Evolutionary conservation across 305 asterid species (phyloP), one percentile per base, ranked within the genome.

Genomic region (Fraxinus dipetala): DNA sequence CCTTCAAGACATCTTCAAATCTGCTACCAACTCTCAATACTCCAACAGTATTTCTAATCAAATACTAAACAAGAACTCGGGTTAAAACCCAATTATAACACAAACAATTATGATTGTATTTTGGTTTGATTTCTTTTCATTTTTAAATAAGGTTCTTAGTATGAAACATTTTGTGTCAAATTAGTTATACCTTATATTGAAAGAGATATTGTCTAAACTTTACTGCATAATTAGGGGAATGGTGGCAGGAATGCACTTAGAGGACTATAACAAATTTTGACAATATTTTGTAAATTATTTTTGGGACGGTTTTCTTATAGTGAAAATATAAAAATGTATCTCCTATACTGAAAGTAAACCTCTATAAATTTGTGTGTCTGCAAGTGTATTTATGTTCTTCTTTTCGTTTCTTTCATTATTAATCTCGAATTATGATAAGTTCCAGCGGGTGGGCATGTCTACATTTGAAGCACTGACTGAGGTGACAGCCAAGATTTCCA

Each of bases 401-500:
- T 6, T n/a, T 56, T 18, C 10, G 1, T 54, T 45, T 48, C 20
- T 48, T 48, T 48, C 20, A 14, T 56, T 18, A n/a, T 18, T 16
- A 18, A 56, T 18, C 65, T 56, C 6, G 65, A 56, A 56, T 18
- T 56, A 75, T 78, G 80, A 69, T 59, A 36, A 85, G 32, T 69
- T 81, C 81, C 83, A 85, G 36, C 74, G 13, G 36, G 32, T 11
- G 74, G 36, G 36, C 75, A 70, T 31, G 75, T 31, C 40, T 70
- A 28, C 36, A 67, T 28, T 28, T 31, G 75, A 70, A 31, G 75
- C 75, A 43, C 51, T 43, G 51, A 70, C 2, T 31, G 24, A 30
- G 75, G 43, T 30, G 75, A 31, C 75, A 70, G 31, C 40, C 75
- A 31, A 31, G 75, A 70, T 5, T 70, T 70, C 24, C 75, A 70